Base-by-base conservation (phyloP, 768 basidiomycete genomes). In the Rickenella mellea region DNA sequence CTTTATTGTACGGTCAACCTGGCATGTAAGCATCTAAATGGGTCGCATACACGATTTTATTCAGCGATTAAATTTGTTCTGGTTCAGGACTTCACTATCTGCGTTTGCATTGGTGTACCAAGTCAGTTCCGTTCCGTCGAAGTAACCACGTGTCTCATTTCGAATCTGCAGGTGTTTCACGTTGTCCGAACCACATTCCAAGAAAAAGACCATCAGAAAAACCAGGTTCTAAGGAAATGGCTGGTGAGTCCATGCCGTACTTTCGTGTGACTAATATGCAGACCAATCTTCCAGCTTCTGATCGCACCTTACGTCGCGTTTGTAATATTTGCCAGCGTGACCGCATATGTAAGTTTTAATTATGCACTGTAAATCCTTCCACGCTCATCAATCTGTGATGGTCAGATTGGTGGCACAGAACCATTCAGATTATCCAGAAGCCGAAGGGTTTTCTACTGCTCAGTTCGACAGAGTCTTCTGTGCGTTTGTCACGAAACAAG, bases 371-470 rank as follows among this genome's bases (percentile, higher is more conserved):
- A 20, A 14, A 32, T 15, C 7, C 22, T 25, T 14, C 19, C 20
- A 32, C 8, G 21, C 21, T 44, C 25, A 14, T 27, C 9, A 26
- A 36, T 21, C 3, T 27, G 15, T 37, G 10, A 27, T 17, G n/a
- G n/a, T 43, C 39, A 73, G 68, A 52, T 69, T 41, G 70, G 70
- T 1, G 60, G 63, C 1, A 49, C 43, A 7, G 51, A 67, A 39
- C 65, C 66, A 9, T 39, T 41, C 2, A 54, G 50, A 1, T 59
- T 73, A 12, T 67, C 68, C 17, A 68, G 71, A n/a, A 61, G 58
- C 48, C 64, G 71, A 21, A 67, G 71, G 5, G 71, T 69, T 47
- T 73, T 74, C 49, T 73, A 73, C 50, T 74, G 73, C 48, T 73
- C 71, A 3, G 58, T 73, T 6, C 47, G 68, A 11, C 61, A 53